Base-by-base conservation (phyloP, 2,329 filamentous ascomycete genomes). In the Trichoderma oligosporum region DNA sequence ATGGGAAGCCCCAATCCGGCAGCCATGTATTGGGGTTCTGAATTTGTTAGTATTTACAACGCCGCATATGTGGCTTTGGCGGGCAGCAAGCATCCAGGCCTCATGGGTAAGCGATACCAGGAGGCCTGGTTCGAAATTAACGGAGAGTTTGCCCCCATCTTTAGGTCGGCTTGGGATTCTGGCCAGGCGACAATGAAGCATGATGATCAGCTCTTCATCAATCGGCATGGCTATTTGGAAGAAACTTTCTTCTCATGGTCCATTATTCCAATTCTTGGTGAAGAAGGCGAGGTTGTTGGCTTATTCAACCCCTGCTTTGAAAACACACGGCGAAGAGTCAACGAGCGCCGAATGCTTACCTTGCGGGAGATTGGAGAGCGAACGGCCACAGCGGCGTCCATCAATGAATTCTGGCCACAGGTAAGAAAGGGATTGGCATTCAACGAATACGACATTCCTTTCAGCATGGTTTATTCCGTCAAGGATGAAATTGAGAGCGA, bases 221-320 rank as follows among this genome's bases (percentile, higher is more conserved):
- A 80, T 45, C 82, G 89, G 7, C 82, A 83, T 61, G 82, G 84
- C 1, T 90, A 82, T 60, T 71, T 90, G 1, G 88, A 95, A 70
- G 89, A 94, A 67, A 85, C 87, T 0, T 93, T 89, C 67, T 93
- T 93, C 68, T 89, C 86, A 11, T 93, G 88, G 88, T 88, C 85
- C 1, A 84, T 93, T 39, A 86, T 93, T 24, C 89, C 89, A 0
- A 78, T 93, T 61, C 82, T 93, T 1, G 89, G 88, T 3, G 78
- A 80, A 36, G 86, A 91, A 59, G 89, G 89, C 2, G 82, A 82
- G 11, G 87, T 92, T 7, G 83, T 88, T 60, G 89, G 87, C 2
- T 71, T 93, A 0, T 92, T 91, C 68, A 92, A 92, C 65, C 88
- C 89, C 2, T 82, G 86, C 0, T 93, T 92, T 62, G 89, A 94